A percentile compares a stretch with the other conserved stretches of the same genome.
Conservation (phyloP, 2,329 filamentous ascomycete genomes). For the Bimuria novae-zelandiae region DNA sequence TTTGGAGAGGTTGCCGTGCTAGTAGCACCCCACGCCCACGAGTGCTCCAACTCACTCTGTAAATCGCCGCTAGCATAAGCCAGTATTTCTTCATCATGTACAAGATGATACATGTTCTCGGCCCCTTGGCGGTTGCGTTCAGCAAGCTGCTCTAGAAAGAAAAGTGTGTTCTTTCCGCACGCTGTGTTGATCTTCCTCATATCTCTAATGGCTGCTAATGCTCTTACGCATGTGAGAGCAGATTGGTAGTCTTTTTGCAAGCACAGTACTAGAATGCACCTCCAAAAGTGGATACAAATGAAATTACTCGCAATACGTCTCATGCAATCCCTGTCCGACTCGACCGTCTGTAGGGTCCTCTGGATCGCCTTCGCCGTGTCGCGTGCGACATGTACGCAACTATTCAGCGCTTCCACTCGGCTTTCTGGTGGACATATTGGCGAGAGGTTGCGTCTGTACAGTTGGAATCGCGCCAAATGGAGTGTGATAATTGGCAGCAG, state of each 20-base stretch:
- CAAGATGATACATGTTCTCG: slow-evolving; percentile 48
- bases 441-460: slow-evolving; percentile 87
- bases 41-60: slow-evolving; percentile 75
- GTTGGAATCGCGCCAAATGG: slow-evolving; percentile 79
- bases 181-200: slow-evolving; percentile 72
- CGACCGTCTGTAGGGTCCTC: slow-evolving; percentile 61
- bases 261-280: slow-evolving; percentile 79
- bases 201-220: slow-evolving; percentile 72
- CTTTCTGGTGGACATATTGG: slow-evolving; percentile 69
- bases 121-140: slow-evolving; percentile 57
- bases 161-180: slow-evolving; percentile 80
- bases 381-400: slow-evolving; percentile 73
- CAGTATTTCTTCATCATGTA: slow-evolving; percentile 83
- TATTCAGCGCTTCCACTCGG: slow-evolving; percentile 73
- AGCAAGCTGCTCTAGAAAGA: slow-evolving; percentile 74
- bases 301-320: slow-evolving; percentile 73
- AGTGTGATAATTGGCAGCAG: slow-evolving; percentile 78
- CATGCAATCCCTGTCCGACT: slow-evolving; percentile 53
- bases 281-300: slow-evolving; percentile 83
- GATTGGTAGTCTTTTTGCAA: slow-evolving; percentile 73
- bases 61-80: slow-evolving; percentile 85
- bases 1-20: slow-evolving; percentile 9
- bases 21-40: slow-evolving; percentile 75
- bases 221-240: slow-evolving; percentile 73
- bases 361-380: slow-evolving; percentile 80